Percentiles rank a stretch among this genome's conserved stretches.
These are phyloP conservation scores for Suhomyces emberorum DNA, from an alignment of 805 yeast species.

Conservation along the genomic window DNA sequence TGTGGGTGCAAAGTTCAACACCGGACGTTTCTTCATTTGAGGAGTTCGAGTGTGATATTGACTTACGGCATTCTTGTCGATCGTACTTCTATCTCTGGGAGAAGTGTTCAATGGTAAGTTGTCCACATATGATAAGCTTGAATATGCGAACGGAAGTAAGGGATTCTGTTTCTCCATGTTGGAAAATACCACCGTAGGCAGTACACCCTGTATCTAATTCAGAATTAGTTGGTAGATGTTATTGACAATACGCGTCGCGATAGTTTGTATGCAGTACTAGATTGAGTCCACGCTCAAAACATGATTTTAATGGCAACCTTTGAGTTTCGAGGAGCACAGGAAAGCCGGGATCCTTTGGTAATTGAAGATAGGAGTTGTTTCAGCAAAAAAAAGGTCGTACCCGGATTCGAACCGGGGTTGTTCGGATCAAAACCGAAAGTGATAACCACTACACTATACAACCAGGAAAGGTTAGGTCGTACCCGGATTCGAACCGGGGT, in stretches of 20 bases:
- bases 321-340: not conserved
- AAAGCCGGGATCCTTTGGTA: not conserved
- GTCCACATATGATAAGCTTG: constrained; percentile 27
- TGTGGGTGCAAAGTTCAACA: constrained; percentile 24
- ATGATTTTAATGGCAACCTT: not conserved
- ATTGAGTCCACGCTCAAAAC: not conserved
- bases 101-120: constrained; percentile 32
- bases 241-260: not conserved
- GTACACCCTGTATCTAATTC: not conserved
- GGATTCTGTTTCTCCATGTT: constrained; percentile 32
- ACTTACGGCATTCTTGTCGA: constrained; percentile 45
- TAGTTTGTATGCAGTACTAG: not conserved
- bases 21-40: constrained; percentile 14
- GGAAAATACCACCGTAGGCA: not conserved
- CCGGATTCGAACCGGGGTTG: constrained; percentile 87
- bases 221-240: not conserved
- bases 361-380: not conserved
- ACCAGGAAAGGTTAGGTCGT: constrained; percentile 50
- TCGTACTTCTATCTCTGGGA: constrained; percentile 37
- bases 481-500: constrained; percentile 88
- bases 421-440: constrained; percentile 78
- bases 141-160: constrained; percentile 50
- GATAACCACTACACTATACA: constrained; percentile 78
- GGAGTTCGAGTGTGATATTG: constrained; percentile 39
- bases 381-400: constrained; percentile 55